Evolutionary conservation across 768 basidiomycete genomes (phyloP), one percentile per base, ranked within the genome.

Genomic region (Mycena leptocephala): DNA sequence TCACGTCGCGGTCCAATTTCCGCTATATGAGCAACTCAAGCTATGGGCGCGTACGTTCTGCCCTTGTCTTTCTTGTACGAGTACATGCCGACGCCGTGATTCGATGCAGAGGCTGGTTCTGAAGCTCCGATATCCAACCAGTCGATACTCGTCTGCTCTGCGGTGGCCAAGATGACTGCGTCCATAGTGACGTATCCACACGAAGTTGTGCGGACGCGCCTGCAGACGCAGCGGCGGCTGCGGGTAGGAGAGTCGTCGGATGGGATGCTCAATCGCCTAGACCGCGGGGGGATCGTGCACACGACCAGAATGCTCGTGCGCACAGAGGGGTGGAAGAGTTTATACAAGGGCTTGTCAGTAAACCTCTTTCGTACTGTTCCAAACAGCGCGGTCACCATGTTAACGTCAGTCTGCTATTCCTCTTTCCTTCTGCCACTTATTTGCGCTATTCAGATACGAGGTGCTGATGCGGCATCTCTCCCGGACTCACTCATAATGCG

Each of bases 1-100:
- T 2, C 98, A 99, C 81, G 98, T 99, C 63, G 97, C 96, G 8
- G 97, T 99, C 2, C 98, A 99, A 84, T 99, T 99, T 80, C 98
- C 98, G 39, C 86, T 99, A 10, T 99, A 99, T 83, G 98, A 99
- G 83, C 91, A 94, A 79, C 92, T 99, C 70, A 99, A 99, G 87
- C 80, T 92, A 22, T 91, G 92, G 88, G 93, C 95, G 79, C 93
- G 97, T 98, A 84, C 86, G 96, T 92, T 69, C n/a, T 61, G 56
- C 46, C 67, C 51, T 61, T 72, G 53, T 72, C n/a, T 66, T 67
- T 78, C 62, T n/a, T 65, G 30, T 64, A 73, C 28, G 35, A 51
- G 22, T 39, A 46, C 59, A 67, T 63, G 28, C 67, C 26, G 51
- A 53, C 71, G 33, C 18, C 5, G 67, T 37, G 61, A 43, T 78